phyloP scores from a whole-genome alignment of 2,329 filamentous ascomycete genomes.

The Lachnellula hyalina region DNA sequence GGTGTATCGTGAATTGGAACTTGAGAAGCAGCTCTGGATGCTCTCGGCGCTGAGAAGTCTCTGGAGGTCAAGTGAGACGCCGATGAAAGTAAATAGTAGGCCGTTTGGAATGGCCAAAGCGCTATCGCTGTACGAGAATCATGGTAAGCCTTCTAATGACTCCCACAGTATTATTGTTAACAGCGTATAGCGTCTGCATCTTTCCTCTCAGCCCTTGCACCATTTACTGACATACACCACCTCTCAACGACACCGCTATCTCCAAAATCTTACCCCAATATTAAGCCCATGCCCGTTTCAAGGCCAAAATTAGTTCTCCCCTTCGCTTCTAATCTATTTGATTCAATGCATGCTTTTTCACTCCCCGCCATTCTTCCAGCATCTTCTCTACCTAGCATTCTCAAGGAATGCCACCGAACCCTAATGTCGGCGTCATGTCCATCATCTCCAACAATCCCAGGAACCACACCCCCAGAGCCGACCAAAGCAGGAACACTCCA shows the following conservation, averaged over 20 bases:
- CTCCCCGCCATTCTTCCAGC: constrained; percentile 54
- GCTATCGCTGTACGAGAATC: constrained; percentile 29
- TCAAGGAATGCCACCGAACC: constrained; percentile 51
- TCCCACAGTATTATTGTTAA: not conserved
- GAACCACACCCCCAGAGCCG: not conserved
- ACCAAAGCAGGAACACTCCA: constrained; percentile 45
- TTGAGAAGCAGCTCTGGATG: constrained; percentile 58
- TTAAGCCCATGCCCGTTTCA: constrained; percentile 31
- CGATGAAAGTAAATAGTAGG: constrained; percentile 14
- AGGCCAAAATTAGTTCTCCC: constrained; percentile 34
- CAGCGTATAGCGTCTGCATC: constrained; percentile 24
- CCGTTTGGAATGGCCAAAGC: constrained; percentile 14
- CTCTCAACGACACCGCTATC: constrained; percentile 35
- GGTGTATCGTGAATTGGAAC: constrained; percentile 45
- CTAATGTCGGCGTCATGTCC: constrained; percentile 37
- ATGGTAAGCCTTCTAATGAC: constrained; percentile 20
- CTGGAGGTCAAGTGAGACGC: constrained; percentile 29
- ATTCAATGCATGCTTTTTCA: constrained; percentile 46
- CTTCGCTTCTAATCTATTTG: constrained; percentile 37
- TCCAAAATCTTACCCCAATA: constrained; percentile 31
- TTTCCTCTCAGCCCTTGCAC: constrained; percentile 28
- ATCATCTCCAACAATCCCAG: constrained; percentile 2
- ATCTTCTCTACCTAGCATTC: constrained; percentile 49
- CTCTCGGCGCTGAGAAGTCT: constrained; percentile 49
- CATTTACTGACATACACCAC: constrained; percentile 39